Percentiles rank a stretch among this genome's conserved stretches.
Conservation (phyloP, 495 filamentous ascomycete species). For the Aspergillus conjunctus region DNA sequence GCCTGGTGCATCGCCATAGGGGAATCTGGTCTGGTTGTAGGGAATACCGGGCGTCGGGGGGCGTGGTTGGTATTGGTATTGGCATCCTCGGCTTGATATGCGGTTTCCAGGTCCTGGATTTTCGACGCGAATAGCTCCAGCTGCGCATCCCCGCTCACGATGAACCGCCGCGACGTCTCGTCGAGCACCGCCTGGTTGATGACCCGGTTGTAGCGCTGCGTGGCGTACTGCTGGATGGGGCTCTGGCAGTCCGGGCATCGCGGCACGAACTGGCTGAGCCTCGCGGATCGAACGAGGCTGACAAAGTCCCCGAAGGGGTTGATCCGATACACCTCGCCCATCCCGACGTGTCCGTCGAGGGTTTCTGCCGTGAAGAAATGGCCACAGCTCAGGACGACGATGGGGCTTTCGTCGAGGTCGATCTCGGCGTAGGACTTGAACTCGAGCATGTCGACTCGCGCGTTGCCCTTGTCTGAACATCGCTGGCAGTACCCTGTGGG, state of each 20-base stretch:
- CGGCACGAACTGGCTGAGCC: constrained; percentile 35
- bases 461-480: constrained; percentile 42
- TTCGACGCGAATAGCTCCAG: neutral
- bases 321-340: constrained; percentile 33
- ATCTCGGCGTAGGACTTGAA: constrained; percentile 56
- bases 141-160: constrained; percentile 20
- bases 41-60: no score
- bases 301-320: constrained; percentile 36
- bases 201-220: constrained; percentile 66
- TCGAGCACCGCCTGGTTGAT: constrained; percentile 64
- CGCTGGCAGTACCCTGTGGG: constrained; percentile 59
- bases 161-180: constrained; percentile 67
- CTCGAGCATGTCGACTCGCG: constrained; percentile 55
- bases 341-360: constrained; percentile 66
- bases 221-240: constrained; percentile 48
- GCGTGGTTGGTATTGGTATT: no score
- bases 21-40: no score
- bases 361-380: constrained; percentile 56
- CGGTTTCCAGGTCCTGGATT: neutral
- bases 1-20: neutral
- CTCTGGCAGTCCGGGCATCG: constrained; percentile 11
- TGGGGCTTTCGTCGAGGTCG: constrained; percentile 59
- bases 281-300: constrained; percentile 49
- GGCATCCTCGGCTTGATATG: neutral
- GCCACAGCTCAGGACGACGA: constrained; percentile 57